Evolutionary conservation across 2,329 filamentous ascomycete species (phyloP).

Genomic region (Pleoardoris graminearum): DNA sequence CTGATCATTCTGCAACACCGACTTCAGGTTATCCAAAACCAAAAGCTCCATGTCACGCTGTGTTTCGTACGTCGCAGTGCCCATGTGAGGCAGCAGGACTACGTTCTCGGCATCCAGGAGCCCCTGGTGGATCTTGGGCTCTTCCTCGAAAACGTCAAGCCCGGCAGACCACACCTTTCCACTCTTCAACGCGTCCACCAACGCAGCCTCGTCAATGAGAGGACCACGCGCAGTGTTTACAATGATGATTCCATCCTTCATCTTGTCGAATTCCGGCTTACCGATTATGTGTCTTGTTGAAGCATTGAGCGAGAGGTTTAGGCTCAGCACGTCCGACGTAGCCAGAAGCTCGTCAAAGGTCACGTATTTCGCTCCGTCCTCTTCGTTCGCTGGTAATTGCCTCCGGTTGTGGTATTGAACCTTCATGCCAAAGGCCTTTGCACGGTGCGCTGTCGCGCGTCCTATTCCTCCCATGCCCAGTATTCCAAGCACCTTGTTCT

Average conservation of each 20-base stretch:
- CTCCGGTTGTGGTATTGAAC: constrained; percentile 63
- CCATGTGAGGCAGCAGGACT: constrained; percentile 63
- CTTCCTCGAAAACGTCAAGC: constrained; percentile 62
- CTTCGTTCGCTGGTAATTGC: constrained; percentile 42
- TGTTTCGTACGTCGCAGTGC: constrained; percentile 63
- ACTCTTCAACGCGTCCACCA: constrained; percentile 57
- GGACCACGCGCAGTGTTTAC: constrained; percentile 63
- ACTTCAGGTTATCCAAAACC: constrained; percentile 61
- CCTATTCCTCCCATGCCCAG: constrained; percentile 66
- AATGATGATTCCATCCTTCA: constrained; percentile 61
- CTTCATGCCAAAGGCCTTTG: constrained; percentile 59
- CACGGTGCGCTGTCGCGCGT: constrained; percentile 52
- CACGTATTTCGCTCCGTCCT: constrained; percentile 57
- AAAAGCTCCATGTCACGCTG: constrained; percentile 63
- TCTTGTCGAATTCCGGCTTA: constrained; percentile 54
- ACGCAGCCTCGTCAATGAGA: constrained; percentile 60
- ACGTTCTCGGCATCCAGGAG: constrained; percentile 54
- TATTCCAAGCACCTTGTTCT: constrained; percentile 59
- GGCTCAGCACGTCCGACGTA: constrained; percentile 58
- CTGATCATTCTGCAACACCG: constrained; percentile 59
- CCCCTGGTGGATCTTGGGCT: constrained; percentile 58
- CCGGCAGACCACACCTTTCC: constrained; percentile 60
- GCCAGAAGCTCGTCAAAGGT: constrained; percentile 59
- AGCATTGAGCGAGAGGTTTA: constrained; percentile 57
- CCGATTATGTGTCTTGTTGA: constrained; percentile 59